Conservation (phyloP, 139 green algal genomes). For the Auxenochlorella pyrenoidosa region DNA sequence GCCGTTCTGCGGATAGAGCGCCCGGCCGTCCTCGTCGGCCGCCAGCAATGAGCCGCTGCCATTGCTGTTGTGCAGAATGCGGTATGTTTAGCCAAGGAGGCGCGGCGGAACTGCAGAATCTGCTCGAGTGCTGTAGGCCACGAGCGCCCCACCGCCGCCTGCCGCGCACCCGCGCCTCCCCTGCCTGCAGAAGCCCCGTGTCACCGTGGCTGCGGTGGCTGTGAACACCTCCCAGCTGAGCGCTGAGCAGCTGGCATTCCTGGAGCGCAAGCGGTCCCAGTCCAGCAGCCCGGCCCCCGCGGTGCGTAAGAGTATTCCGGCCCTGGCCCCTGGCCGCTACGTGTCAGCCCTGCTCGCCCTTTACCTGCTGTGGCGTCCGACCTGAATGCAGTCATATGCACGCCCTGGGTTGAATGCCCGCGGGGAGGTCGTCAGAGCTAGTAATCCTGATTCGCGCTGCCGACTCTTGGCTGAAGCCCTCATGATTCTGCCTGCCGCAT, state of each 20-base stretch:
- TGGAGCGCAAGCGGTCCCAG: too few species aligned
- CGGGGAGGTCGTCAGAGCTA: too few species aligned
- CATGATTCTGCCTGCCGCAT: too few species aligned
- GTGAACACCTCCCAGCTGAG: background rate
- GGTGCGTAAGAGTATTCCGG: too few species aligned
- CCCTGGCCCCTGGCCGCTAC: too few species aligned
- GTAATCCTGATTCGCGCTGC: too few species aligned
- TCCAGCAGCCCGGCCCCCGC: too few species aligned
- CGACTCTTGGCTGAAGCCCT: too few species aligned
- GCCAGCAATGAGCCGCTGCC: background rate
- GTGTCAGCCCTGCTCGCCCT: too few species aligned
- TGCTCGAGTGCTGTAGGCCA: background rate
- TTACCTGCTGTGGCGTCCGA: too few species aligned
- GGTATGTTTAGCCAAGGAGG: background rate
- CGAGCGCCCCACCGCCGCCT: background rate
- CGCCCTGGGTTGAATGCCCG: too few species aligned
- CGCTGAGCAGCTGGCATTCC: background rate
- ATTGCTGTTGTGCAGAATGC: background rate
- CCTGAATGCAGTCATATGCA: too few species aligned
- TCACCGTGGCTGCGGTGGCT: background rate
- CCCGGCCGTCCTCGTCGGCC: background rate
- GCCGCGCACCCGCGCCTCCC: background rate
- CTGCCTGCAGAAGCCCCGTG: conserved; percentile 1
- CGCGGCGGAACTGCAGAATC: background rate
- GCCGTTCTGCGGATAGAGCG: background rate